Evolutionary conservation across 495 filamentous ascomycete species (phyloP), one percentile per base, ranked within the genome.

Genomic region (Xylaria acuta): DNA sequence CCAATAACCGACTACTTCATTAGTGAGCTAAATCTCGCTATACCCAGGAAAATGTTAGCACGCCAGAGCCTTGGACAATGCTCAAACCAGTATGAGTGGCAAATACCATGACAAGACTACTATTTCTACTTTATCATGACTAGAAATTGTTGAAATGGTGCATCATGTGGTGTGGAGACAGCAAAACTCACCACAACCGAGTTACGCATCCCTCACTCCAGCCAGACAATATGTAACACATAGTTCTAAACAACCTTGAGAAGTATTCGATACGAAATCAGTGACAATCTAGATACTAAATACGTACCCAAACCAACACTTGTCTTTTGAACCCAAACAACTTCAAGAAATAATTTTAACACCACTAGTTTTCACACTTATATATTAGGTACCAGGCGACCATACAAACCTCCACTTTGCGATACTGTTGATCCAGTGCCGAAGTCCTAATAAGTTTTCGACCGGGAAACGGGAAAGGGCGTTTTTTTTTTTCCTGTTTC

Each of bases 111-210:
- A 34, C 9, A 53, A 53, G 49, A 14, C 49, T 3, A 25, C 9
- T 58, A 34, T n/a, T 59, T 20, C 30, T 59, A 22, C 58, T n/a
- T 22, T 40, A 22, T 12, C 34, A 60, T 60, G 34, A 60, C 58
- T 16, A 7, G 32, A 5, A 27, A 20, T 25, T 38, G 32, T 53
- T 36, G 22, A 36, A n/a, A 47, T 47, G 8, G 22, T 47, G 51
- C 27, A 45, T 47, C 18, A 43, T 58, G 51, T 30, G 38, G 38
- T 69, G 67, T 69, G 67, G 67, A 40, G 67, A 59, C 67, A 14
- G 40, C 25, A 45, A 69, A 59, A 59, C 53, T 58, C 14, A 41
- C 7, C 22, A 30, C 25, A 54, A 14, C 12, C 30, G 12, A 47
- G 38, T 16, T 25, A 64, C 38, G 7, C 22, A 45, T 45, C 43